phyloP scores from a whole-genome alignment of 805 yeast genomes.

The Ogataea chonburiensis region DNA sequence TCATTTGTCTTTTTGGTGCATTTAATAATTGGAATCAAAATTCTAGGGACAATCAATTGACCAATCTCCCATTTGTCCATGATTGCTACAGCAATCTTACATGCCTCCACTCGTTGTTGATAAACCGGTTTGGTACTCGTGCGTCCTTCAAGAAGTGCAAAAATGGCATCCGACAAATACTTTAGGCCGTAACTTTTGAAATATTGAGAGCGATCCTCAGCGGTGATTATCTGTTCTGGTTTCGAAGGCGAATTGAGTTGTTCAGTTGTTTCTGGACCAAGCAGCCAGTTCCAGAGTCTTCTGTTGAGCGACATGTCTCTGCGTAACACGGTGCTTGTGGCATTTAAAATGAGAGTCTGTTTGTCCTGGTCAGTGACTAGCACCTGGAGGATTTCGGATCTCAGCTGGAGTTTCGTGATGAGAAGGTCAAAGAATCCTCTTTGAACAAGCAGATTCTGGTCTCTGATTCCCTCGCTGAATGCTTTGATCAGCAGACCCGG shows the following conservation, averaged over 20 bases:
- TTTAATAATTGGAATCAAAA: slow-evolving; percentile 64
- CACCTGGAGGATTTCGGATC: slow-evolving; percentile 52
- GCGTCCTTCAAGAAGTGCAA: slow-evolving; percentile 42
- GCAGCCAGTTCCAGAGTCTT: slow-evolving; percentile 88
- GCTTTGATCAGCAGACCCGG: slow-evolving; percentile 78
- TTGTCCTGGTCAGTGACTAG: slow-evolving; percentile 53
- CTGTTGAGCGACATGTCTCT: slow-evolving; percentile 94
- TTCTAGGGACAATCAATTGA: slow-evolving; percentile 61
- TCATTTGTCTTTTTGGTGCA: slow-evolving; percentile 39
- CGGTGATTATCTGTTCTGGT: slow-evolving; percentile 10
- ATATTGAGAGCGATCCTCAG: slow-evolving; percentile 46
- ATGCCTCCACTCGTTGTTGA: slow-evolving; percentile 47
- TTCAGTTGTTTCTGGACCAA: slow-evolving; percentile 66
- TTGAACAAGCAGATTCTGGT: slow-evolving; percentile 70
- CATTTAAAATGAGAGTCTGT: slow-evolving; percentile 55
- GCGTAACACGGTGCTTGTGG: slow-evolving; percentile 66
- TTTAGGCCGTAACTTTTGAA: slow-evolving; percentile 58
- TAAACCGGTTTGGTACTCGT: slow-evolving; percentile 22
- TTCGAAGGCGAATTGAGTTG: slow-evolving; percentile 7
- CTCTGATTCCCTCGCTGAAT: slow-evolving; percentile 62
- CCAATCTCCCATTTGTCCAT: slow-evolving; percentile 97
- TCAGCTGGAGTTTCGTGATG: slow-evolving; percentile 62
- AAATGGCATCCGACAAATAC: slow-evolving; percentile 51
- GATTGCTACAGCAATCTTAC: slow-evolving; percentile 65
- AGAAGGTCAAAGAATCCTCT: slow-evolving; percentile 87